Percentiles rank a stretch among this genome's conserved stretches.
Conservation (phyloP, 1,284 basidiomycete species). For the Moniliophthora roreri region DNA sequence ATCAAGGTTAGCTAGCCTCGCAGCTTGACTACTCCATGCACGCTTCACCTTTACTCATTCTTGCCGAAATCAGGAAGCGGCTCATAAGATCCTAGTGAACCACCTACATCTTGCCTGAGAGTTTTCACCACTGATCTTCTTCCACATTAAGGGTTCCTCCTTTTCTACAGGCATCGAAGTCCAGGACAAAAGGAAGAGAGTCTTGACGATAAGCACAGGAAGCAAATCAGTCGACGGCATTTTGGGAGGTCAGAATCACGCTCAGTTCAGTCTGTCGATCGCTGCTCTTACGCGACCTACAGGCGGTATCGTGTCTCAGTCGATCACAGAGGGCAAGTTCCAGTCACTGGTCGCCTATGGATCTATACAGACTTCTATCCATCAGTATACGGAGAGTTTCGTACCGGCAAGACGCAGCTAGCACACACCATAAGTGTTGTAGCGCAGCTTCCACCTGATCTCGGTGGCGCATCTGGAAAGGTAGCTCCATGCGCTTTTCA, state of each 20-base stretch:
- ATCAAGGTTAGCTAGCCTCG: conserved; percentile 64
- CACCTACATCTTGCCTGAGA: not conserved
- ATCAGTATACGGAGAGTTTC: conserved; percentile 76
- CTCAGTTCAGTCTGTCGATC: not conserved
- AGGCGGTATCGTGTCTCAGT: conserved; percentile 89
- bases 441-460: conserved; percentile 83
- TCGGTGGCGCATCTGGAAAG: conserved; percentile 90
- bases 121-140: conserved; percentile 5
- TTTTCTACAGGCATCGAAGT: conserved; percentile 91
- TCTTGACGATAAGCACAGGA: conserved; percentile 82
- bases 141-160: conserved; percentile 65
- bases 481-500: conserved; percentile 31
- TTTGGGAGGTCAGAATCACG: conserved; percentile 63
- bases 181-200: conserved; percentile 79
- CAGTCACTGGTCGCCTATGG: too few species aligned
- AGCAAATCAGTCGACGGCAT: conserved; percentile 89
- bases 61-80: conserved; percentile 91
- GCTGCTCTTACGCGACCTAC: conserved; percentile 6
- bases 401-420: conserved; percentile 89
- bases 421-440: conserved; percentile 92
- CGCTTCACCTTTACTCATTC: too few species aligned
- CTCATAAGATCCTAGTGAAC: conserved; percentile 77
- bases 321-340: conserved; percentile 80
- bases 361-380: too few species aligned
- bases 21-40: too few species aligned